phyloP scores from a whole-genome alignment of 2,329 filamentous ascomycete genomes.

The Fusarium sp. region DNA sequence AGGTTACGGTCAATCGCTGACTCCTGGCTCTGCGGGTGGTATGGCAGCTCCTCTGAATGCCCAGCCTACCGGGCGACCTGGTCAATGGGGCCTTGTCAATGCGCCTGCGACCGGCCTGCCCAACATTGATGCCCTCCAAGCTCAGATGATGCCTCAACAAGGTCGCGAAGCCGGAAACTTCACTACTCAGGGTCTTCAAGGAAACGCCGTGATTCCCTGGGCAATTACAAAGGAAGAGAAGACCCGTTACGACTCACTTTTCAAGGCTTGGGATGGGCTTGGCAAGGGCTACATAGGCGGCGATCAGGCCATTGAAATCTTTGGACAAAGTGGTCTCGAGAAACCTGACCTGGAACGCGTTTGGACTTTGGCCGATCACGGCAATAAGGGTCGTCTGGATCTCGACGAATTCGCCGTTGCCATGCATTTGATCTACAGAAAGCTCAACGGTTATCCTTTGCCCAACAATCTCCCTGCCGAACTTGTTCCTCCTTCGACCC shows the following conservation, averaged over 20 bases:
- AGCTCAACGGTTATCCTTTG: slow-evolving; percentile 93
- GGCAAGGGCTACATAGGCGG: slow-evolving; percentile 92
- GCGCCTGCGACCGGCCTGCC: slow-evolving; percentile 88
- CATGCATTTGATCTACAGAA: slow-evolving; percentile 99
- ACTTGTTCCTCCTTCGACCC: slow-evolving; percentile 91
- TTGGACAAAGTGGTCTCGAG: slow-evolving; percentile 93
- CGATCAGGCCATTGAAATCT: slow-evolving; percentile 94
- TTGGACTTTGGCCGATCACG: slow-evolving; percentile 93
- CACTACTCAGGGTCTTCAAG: slow-evolving; percentile 86
- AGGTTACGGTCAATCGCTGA: slow-evolving; percentile 66
- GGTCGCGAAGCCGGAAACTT: slow-evolving; percentile 86
- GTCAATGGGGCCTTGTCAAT: slow-evolving; percentile 99
- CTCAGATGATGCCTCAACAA: slow-evolving; percentile 96
- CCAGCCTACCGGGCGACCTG: slow-evolving; percentile 92
- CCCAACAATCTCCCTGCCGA: slow-evolving; percentile 89
- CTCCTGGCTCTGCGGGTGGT: slow-evolving; percentile 69
- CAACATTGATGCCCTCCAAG: slow-evolving; percentile 91
- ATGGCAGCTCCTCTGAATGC: slow-evolving; percentile 78
- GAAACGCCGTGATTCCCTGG: slow-evolving; percentile 97
- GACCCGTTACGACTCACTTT: slow-evolving; percentile 93
- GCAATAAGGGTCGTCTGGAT: slow-evolving; percentile 93
- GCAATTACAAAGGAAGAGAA: slow-evolving; percentile 99
- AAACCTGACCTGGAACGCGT: slow-evolving; percentile 90
- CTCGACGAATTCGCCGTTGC: slow-evolving; percentile 98
- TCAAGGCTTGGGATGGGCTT: slow-evolving; percentile 96